Evolutionary conservation across 371 early-diverging fungal genomes (phyloP), one percentile per base, ranked within the genome.

Genomic region (Cokeromyces recurvatus): DNA sequence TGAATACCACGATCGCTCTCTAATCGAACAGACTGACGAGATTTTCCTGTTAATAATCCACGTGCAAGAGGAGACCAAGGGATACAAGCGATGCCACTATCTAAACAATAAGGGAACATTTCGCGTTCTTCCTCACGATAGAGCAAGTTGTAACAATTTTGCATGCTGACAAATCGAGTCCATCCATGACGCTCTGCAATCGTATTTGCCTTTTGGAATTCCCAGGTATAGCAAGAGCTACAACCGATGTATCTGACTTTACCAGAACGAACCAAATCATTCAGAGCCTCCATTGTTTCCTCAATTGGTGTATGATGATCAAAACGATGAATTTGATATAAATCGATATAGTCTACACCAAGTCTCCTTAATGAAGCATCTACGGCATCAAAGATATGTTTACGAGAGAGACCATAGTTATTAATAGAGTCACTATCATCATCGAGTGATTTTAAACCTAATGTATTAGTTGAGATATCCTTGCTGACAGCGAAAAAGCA

Each of bases 81-180:
- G 24, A 78, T 73, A 19, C 55, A 20, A 8, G 73, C 75, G 38
- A 78, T 68, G 14, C 58, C 59, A 24, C 57, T 51, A 39, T 76
- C 73, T 4, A 37, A 8, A 32, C 68, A 72, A 32, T 68, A 76
- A 12, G 80, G 75, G 34, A 64, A 53, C 77, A 79, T 78, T 37
- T 81, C 82, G 12, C 78, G 65, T 42, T 81, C 82, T 57, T 81
- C 81, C 53, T 81, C 81, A 32, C 81, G 76, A 46, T 81, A 81
- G 8, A 77, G 15, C 29, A 77, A 45, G 40, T 76, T 80, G 48
- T 78, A 76, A 27, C 60, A 42, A 48, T 75, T 77, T 51, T 71
- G 76, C 81, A 74, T 76, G 1, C 62, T 53, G 11, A 62, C 55
- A 49, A 79, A 81, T 22, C 64, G 61, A 17, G 78, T 47, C 79